Percentiles rank a stretch among this genome's conserved stretches.
Conservation (phyloP, 2,329 filamentous ascomycete species). For the Gyromitra esculenta region DNA sequence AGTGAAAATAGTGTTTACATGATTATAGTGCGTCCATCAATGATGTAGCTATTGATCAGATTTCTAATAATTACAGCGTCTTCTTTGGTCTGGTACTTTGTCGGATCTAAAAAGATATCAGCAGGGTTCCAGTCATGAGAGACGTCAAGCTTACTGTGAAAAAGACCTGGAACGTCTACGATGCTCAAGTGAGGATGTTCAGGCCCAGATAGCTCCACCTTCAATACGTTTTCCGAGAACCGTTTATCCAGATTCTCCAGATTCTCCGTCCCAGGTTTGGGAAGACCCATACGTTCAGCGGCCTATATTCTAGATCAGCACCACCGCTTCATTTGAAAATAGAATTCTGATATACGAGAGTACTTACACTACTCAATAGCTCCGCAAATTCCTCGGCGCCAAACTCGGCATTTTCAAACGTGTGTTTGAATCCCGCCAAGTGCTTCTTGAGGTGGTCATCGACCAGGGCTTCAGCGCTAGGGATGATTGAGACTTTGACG, state of each 20-base stretch:
- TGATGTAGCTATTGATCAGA: conserved; percentile 56
- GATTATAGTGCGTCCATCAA: conserved; percentile 57
- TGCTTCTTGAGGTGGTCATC: conserved; percentile 32
- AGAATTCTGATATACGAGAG: neutral
- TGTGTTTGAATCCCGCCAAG: conserved; percentile 43
- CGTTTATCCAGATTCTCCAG: conserved; percentile 42
- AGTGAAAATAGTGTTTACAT: conserved; percentile 49
- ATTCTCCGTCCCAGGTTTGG: conserved; percentile 49
- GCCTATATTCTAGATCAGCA: conserved; percentile 48
- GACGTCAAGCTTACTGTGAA: conserved; percentile 54
- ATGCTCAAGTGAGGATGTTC: conserved; percentile 57
- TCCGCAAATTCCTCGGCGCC: conserved; percentile 50
- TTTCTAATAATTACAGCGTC: conserved; percentile 56
- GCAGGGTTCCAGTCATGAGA: neutral
- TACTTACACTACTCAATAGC: conserved; percentile 48
- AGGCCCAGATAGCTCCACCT: conserved; percentile 57
- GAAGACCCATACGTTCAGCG: conserved; percentile 56
- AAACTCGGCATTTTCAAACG: conserved; percentile 44
- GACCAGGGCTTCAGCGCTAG: conserved; percentile 41
- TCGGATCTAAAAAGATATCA: conserved; percentile 50
- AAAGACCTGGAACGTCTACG: conserved; percentile 58
- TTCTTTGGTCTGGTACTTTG: conserved; percentile 56
- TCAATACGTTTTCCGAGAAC: conserved; percentile 57
- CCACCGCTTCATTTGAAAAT: neutral
- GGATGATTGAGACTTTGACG: conserved; percentile 56